Conservation (phyloP, 768 basidiomycete species). For the Neoboletus brunneissimus region DNA sequence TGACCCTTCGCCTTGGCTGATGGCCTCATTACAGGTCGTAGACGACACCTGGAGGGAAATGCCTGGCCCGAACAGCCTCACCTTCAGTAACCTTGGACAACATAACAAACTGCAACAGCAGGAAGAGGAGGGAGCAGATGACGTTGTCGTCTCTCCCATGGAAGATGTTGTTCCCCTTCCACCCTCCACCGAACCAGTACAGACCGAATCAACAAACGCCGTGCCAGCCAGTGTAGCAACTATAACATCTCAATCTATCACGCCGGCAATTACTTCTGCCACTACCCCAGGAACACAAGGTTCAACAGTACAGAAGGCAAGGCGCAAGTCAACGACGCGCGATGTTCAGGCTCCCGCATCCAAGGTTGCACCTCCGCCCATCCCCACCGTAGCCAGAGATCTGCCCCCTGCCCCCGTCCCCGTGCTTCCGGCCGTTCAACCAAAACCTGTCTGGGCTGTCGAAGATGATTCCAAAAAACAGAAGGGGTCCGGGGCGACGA, state of each 20-base stretch:
- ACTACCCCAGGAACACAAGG: slow-evolving; percentile 17
- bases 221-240: slow-evolving; percentile 1
- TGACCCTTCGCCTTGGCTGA: slow-evolving; percentile 57
- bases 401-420: slow-evolving; percentile 22
- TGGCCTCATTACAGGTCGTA: slow-evolving; percentile 43
- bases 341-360: slow-evolving; percentile 23
- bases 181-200: slow-evolving; percentile 9
- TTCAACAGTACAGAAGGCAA: slow-evolving; percentile 23
- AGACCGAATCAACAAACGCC: slow-evolving; percentile 15
- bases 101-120: slow-evolving; percentile 54
- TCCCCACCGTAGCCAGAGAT: slow-evolving; percentile 16
- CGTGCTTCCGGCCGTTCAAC: slow-evolving; percentile 20
- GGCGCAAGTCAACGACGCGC: slow-evolving; percentile 26
- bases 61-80: slow-evolving; percentile 49
- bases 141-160: slow-evolving; percentile 16
- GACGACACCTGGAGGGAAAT: slow-evolving; percentile 48
- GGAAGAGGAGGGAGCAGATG: slow-evolving; percentile 23
- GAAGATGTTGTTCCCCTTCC: slow-evolving; percentile 17
- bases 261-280: slow-evolving; percentile 11
- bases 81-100: slow-evolving; percentile 56
- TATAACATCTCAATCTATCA: slow-evolving; percentile 2
- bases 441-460: slow-evolving; percentile 63
- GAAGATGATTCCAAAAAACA: slow-evolving; percentile 67
- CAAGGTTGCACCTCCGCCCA: slow-evolving; percentile 15
- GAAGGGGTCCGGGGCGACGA: slow-evolving; percentile 41